Percentiles rank a stretch among this genome's conserved stretches.
These are phyloP conservation scores for Gloeopeniophorella convolvens DNA, from an alignment of 768 basidiomycete genomes.

Conservation along the genomic window DNA sequence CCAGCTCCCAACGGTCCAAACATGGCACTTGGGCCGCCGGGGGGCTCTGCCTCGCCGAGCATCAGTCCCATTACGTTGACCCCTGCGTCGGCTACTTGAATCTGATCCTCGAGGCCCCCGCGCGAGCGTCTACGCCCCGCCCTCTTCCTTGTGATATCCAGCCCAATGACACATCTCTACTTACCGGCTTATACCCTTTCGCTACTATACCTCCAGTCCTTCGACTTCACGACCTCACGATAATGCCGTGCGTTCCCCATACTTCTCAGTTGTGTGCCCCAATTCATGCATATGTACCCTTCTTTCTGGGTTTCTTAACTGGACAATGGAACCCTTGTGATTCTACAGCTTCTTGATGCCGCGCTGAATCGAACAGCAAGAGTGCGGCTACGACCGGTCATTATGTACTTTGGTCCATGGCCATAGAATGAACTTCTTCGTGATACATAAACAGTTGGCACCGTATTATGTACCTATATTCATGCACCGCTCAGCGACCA, in stretches of 20 bases:
- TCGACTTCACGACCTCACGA: background rate
- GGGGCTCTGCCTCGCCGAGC: too few species aligned
- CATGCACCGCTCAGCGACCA: too few species aligned
- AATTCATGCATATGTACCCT: background rate
- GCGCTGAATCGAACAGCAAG: background rate
- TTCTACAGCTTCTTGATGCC: background rate
- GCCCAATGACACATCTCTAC: background rate
- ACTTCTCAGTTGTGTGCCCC: background rate
- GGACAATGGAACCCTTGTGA: background rate
- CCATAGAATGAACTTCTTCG: too few species aligned
- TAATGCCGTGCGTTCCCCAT: background rate
- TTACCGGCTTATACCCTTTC: conserved; percentile 2
- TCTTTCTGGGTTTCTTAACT: background rate
- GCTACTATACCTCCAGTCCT: background rate
- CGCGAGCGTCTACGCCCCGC: background rate
- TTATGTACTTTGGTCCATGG: too few species aligned
- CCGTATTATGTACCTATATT: too few species aligned
- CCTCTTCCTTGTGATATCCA: background rate
- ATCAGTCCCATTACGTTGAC: too few species aligned
- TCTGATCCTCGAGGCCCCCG: too few species aligned
- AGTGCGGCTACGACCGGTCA: background rate
- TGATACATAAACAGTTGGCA: too few species aligned
- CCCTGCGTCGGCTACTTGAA: too few species aligned
- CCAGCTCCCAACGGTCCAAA: background rate
- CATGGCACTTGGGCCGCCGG: background rate